A percentile compares a stretch with the other conserved stretches of the same genome.
Evolutionary conservation across 179 eudicot species (phyloP).

Genomic region (Silene coronaria): DNA sequence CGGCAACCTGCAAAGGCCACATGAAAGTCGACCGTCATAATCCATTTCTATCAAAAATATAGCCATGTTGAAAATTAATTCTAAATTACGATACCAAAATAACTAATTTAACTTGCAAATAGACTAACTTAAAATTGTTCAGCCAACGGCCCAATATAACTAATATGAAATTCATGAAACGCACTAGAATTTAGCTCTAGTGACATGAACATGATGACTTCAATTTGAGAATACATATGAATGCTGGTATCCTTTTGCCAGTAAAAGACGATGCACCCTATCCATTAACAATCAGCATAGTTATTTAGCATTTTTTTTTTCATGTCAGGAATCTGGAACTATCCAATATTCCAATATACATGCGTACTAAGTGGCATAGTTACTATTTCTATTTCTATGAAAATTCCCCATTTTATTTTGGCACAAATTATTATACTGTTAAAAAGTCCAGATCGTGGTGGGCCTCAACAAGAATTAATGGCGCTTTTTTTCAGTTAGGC

Average conservation of each 20-base stretch:
- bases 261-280: neutral
- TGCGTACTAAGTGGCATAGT: neutral
- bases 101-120: neutral
- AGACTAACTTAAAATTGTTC: neutral
- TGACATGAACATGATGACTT: too few species aligned
- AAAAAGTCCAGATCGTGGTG: too few species aligned
- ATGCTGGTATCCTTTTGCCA: neutral
- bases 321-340: neutral
- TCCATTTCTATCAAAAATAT: neutral
- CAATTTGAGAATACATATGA: neutral
- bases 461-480: too few species aligned
- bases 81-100: neutral
- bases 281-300: too few species aligned
- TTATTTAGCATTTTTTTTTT: neutral
- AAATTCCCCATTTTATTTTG: too few species aligned
- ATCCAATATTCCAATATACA: neutral
- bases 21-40: slow-evolving; percentile 6
- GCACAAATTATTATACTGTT: neutral
- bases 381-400: too few species aligned
- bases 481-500: neutral
- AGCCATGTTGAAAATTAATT: neutral
- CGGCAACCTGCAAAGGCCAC: slow-evolving; percentile 58
- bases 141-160: neutral
- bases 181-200: neutral
- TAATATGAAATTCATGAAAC: neutral